Evolutionary conservation across 768 basidiomycete species (phyloP).

Genomic region (Hypsizygus marmoreus): DNA sequence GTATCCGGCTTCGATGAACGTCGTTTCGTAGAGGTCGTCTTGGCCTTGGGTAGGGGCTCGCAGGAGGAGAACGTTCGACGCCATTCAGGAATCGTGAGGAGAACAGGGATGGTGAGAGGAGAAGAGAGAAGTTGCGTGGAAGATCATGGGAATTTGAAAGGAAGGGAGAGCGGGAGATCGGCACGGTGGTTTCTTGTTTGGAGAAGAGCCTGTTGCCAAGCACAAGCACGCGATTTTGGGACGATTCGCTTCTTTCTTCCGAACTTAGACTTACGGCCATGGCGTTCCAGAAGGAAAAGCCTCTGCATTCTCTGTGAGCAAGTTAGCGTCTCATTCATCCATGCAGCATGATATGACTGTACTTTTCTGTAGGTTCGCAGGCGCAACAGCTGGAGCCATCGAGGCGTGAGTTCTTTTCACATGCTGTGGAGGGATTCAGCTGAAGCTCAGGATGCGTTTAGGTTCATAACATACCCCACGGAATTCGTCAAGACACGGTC

Average conservation of each 20-base stretch:
- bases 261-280: conserved; percentile 28
- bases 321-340: background rate
- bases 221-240: background rate
- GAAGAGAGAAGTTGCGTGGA: no score
- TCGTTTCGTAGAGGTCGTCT: conserved; percentile 61
- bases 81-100: conserved; percentile 19
- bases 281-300: conserved; percentile 73
- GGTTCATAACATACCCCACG: conserved; percentile 85
- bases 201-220: conserved; percentile 4
- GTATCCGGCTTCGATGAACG: conserved; percentile 52
- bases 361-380: conserved; percentile 58
- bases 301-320: conserved; percentile 71
- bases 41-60: conserved; percentile 37
- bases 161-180: conserved; percentile 1
- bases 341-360: background rate
- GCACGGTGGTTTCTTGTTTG: conserved; percentile 5
- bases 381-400: conserved; percentile 88
- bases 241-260: background rate
- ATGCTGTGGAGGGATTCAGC: conserved; percentile 21
- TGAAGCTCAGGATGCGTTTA: conserved; percentile 43
- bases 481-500: conserved; percentile 94
- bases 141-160: no score
- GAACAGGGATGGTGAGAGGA: background rate
- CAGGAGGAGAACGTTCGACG: conserved; percentile 46
- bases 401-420: conserved; percentile 70